Evolutionary conservation across 1,284 basidiomycete species (phyloP).

Genomic region (Boletellus sp.): DNA sequence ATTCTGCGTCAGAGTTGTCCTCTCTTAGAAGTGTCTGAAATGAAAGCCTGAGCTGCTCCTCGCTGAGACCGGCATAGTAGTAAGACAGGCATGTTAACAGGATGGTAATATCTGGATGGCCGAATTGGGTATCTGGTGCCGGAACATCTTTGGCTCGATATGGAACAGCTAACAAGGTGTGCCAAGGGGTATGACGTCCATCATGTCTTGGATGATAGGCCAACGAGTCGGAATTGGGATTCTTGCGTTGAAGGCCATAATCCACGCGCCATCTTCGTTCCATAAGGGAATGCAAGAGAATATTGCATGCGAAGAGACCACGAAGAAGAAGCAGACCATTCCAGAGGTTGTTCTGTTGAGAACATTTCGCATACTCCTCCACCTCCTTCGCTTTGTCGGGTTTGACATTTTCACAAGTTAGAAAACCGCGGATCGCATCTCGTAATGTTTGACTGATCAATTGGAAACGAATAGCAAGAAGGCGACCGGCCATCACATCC

Average conservation of each 20-base stretch:
- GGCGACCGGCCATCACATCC: background rate
- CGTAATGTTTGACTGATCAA: slow-evolving; percentile 8
- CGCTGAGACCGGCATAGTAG: slow-evolving; percentile 44
- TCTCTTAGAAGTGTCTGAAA: slow-evolving; percentile 39
- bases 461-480: background rate
- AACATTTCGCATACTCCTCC: background rate
- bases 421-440: slow-evolving; percentile 20
- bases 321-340: background rate
- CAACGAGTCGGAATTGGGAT: no score
- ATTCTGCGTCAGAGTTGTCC: slow-evolving; percentile 43
- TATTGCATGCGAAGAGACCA: background rate
- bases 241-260: background rate
- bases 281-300: background rate
- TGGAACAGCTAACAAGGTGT: background rate
- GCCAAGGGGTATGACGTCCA: no score
- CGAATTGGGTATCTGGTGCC: background rate
- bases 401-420: slow-evolving; percentile 5
- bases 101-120: background rate
- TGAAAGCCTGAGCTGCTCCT: slow-evolving; percentile 34
- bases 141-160: background rate
- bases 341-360: background rate
- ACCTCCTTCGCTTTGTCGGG: background rate
- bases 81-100: background rate
- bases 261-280: background rate
- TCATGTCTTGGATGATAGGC: no score